Base-by-base conservation (phyloP, 2,329 filamentous ascomycete species). In the Neonectria faginata region DNA sequence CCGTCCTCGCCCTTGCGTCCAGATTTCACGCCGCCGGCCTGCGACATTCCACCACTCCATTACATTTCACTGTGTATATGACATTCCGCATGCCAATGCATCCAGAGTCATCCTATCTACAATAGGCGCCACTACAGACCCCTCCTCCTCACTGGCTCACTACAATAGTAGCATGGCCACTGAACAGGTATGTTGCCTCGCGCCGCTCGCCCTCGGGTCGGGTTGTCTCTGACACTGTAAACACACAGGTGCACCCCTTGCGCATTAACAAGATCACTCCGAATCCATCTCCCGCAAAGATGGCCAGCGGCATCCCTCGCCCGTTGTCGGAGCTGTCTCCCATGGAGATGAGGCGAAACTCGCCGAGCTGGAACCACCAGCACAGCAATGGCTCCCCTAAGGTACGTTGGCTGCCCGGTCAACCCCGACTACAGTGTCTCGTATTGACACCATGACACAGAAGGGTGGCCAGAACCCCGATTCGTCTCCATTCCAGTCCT, bases 311-410 rank as follows among this genome's bases (percentile, higher is more conserved):
- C 74, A 81, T 86, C 60, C 87, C 90, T 76, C 89, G 92, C 73
- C 92, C 96, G 63, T 86, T 99, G 69, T 92, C 93, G 67, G 96
- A 99, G 83, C 89, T 99, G 76, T 93, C 92, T 72, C 92, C 92
- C 57, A 92, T 92, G 67, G 93, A 94, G 80, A 91, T 89, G 79
- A 89, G 95, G 77, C 88, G 94, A 74, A 98, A 98, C 83, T 97
- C 94, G 55, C 94, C 94, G 57, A 97, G 92, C 83, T 97, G 91
- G 88, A 42, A 42, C 39, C 94, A 91, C 74, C 91, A 94, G 78
- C 94, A 91, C 74, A 92, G 95, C 78, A 71, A 64, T 41, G 73
- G 72, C 25, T 77, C 77, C 39, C 78, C 79, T 51, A 79, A 80
- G 79, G 79, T 80, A 70, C 33, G 79, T 70, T 22, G 22, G 22